These are phyloP conservation scores for Suillus cothurnatus DNA, from an alignment of 768 basidiomycete species.

Conservation along the genomic window DNA sequence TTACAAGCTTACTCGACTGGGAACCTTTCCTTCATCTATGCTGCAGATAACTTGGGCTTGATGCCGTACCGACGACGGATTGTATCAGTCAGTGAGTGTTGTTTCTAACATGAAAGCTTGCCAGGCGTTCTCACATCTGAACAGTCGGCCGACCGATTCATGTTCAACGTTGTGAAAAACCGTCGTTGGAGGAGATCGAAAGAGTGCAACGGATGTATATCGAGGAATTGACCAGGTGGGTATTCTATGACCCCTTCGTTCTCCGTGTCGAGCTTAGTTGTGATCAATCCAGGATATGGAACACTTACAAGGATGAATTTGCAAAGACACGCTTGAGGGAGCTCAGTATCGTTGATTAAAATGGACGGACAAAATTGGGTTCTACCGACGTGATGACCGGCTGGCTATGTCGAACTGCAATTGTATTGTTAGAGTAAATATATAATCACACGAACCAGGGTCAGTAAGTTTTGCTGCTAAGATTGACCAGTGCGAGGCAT, in stretches of 20 bases:
- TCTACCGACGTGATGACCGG: neutral
- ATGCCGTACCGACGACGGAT: slow-evolving; percentile 96
- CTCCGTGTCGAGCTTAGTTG: neutral
- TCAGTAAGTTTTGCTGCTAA: neutral
- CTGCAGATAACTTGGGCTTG: slow-evolving; percentile 86
- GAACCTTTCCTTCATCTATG: neutral
- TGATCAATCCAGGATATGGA: slow-evolving; percentile 74
- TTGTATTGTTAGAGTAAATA: neutral
- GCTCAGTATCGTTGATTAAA: slow-evolving; percentile 73
- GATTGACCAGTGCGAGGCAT: neutral
- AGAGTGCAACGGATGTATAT: slow-evolving; percentile 86
- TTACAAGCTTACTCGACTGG: neutral
- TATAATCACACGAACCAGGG: neutral
- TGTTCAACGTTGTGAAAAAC: slow-evolving; percentile 74
- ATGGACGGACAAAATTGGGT: neutral
- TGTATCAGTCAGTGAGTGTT: slow-evolving; percentile 89
- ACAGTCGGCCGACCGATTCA: slow-evolving; percentile 89
- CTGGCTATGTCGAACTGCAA: neutral
- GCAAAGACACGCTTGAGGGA: slow-evolving; percentile 81
- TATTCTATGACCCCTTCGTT: slow-evolving; percentile 12
- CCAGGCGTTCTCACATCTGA: neutral
- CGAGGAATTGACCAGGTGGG: slow-evolving; percentile 85
- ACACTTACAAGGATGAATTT: slow-evolving; percentile 93
- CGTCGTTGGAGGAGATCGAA: slow-evolving; percentile 78
- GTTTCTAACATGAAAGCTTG: neutral